Percentiles rank a stretch among this genome's conserved stretches.
Conservation (phyloP, 2,329 filamentous ascomycete genomes). For the Monilinia fructicola region DNA sequence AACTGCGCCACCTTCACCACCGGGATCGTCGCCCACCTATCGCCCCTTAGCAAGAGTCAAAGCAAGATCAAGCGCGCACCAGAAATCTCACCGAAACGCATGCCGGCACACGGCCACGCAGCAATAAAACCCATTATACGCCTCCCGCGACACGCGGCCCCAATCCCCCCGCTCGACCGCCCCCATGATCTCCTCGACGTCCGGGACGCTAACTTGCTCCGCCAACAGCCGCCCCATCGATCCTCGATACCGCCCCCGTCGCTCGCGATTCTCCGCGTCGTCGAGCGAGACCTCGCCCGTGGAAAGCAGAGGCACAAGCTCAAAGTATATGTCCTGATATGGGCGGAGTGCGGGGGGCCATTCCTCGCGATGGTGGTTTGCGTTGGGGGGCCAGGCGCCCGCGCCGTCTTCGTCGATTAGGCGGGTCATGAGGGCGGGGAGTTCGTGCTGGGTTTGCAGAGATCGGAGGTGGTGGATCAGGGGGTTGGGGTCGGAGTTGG, state of each 20-base stretch:
- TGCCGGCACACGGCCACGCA: conserved; percentile 20
- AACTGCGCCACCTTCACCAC: conserved; percentile 19
- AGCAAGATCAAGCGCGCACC: too few species aligned
- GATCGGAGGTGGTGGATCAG: neutral
- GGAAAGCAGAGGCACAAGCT: conserved; percentile 17
- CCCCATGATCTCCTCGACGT: conserved; percentile 11
- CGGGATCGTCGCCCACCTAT: conserved; percentile 22
- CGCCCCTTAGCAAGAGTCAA: too few species aligned
- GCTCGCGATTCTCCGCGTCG: conserved; percentile 8
- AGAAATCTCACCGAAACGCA: conserved; percentile 16
- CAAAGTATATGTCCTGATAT: conserved; percentile 9
- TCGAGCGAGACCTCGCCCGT: conserved; percentile 6
- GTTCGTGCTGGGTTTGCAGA: conserved; percentile 15
- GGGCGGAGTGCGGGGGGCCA: conserved; percentile 18
- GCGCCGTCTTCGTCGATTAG: conserved; percentile 19
- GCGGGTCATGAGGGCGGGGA: neutral
- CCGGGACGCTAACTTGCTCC: neutral
- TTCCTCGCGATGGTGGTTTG: conserved; percentile 12
- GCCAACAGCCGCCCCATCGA: conserved; percentile 2
- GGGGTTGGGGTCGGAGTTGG: too few species aligned
- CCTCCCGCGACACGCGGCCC: conserved; percentile 8
- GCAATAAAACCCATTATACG: conserved; percentile 22
- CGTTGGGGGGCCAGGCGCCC: conserved; percentile 20
- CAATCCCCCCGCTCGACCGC: conserved; percentile 8
- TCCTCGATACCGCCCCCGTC: conserved; percentile 10